Evolutionary conservation across 2,329 filamentous ascomycete species (phyloP), one percentile per base, ranked within the genome.

Genomic region (Cladosporium cucumerinum): DNA sequence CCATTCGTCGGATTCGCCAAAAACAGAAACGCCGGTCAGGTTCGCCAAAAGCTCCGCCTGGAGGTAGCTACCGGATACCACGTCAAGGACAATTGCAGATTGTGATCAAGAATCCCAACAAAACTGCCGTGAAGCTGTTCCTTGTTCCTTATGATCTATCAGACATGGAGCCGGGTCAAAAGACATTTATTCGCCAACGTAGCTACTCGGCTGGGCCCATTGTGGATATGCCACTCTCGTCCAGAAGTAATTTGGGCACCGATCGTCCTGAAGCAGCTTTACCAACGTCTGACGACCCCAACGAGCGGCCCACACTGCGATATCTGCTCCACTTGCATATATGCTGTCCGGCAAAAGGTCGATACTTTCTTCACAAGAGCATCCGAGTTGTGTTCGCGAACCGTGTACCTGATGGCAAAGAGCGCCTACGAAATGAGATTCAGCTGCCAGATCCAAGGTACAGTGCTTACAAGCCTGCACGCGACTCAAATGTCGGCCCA

Each of bases 101-200:
- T 68, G 89, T 99, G 67, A 92, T 99, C 76, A 98, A 98, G 76
- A 99, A 98, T 72, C 94, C 93, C 18, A 97, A 98, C 80, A 98
- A 98, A 75, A 98, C 95, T 3, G 95, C 95, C 1, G 94, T 98
- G 63, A 98, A 99, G 77, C 82, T 99, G 0, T 98, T 98, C 71
- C 83, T 98, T 26, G 87, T 99, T 2, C 95, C 94, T 0, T 99
- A 98, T 71, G 93, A 98, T 74, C 82, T 99, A 1, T 85, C 87
- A 0, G 94, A 92, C 60, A 99, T 99, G 94, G 90, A 95, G 67
- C 86, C 92, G 0, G 93, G 93, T 0, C 96, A 92, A 18, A 98
- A 98, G 78, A 99, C 95, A 0, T 98, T 98, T 71, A 90, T 99
- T 66, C 87, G 95, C 32, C 95, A 99, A 78, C 89, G 95, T 66